These are phyloP conservation scores for Hyaloscypha hepaticicola DNA, from an alignment of 495 filamentous ascomycete species.

Conservation along the genomic window DNA sequence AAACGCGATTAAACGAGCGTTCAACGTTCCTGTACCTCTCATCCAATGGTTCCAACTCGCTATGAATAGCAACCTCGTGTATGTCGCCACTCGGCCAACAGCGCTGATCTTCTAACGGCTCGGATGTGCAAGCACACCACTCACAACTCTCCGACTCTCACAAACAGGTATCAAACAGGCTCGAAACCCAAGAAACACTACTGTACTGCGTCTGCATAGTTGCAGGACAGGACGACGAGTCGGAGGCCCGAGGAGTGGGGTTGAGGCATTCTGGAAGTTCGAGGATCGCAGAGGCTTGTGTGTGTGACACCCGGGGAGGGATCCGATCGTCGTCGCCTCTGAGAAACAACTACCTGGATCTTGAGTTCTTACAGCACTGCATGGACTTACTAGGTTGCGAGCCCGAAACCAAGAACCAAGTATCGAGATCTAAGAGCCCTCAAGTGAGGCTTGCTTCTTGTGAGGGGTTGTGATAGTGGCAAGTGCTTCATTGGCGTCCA, in stretches of 20 bases:
- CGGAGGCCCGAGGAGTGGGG: neutral
- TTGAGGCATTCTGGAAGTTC: neutral
- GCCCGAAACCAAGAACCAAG: neutral
- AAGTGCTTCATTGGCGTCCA: neutral
- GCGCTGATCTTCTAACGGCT: neutral
- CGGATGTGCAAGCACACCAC: neutral
- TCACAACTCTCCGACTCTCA: neutral
- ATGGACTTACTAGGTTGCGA: neutral
- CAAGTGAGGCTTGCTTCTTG: neutral
- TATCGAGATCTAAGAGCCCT: no score
- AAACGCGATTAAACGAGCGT: neutral
- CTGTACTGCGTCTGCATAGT: neutral
- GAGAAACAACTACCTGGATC: neutral
- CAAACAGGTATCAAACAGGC: neutral
- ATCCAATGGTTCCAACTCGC: neutral
- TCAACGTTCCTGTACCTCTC: slow-evolving; percentile 1
- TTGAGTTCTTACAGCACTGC: no score
- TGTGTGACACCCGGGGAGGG: no score
- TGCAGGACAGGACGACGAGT: neutral
- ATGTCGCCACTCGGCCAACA: neutral
- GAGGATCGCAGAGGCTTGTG: neutral
- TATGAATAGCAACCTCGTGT: slow-evolving; percentile 1
- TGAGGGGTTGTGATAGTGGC: neutral
- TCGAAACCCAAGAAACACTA: neutral
- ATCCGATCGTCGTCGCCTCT: neutral